Base-by-base conservation (phyloP, 108 stramenopile species). In the Licmophora abbreviata region DNA sequence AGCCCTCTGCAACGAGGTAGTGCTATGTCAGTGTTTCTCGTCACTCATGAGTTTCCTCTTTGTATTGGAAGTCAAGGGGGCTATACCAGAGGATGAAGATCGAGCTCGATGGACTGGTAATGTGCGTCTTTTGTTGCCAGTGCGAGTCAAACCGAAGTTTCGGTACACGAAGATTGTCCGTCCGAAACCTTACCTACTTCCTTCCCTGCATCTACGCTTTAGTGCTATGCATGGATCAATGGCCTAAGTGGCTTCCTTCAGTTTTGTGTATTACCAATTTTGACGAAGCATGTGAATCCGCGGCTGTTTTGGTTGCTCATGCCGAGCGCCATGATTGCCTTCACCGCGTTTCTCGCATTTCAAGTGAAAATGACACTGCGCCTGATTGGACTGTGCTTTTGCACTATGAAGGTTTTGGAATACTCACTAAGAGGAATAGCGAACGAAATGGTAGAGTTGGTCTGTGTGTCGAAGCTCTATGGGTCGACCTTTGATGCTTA, bases 31-130 rank as follows among this genome's bases (percentile, higher is more conserved):
- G 54, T 63, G 63, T 20, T 38, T 72, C 1, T 79, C 77, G 0
- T 69, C 74, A 4, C 46, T 76, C 9, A 44, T 79, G 4, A 79
- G 71, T 48, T 76, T 58, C 25, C 58, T 72, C 10, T 79, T 69
- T 48, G 34, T 79, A 18, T 46, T 58, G 30, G 61, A 72, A 59
- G 60, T 71, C 29, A 79, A 76, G 48, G 51, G 38, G 9, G 26
- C 67, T n/a, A 69, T 79, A 24, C 42, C 54, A n/a, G 49, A 79
- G 50, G 78, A 79, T 46, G 40, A 44, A 27, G 22, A 44, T 12
- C 59, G 78, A 28, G 78, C 78, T 4, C 58, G 68, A 8, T 76
- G 69, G 68, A 79, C 71, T 30, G 78, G 71, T 35, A 75, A 68
- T 17, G 66, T 71, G 22, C 64, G 58, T 28, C 3, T 32, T 32